A percentile compares a stretch with the other conserved stretches of the same genome.
Evolutionary conservation across 73 alveolate genomes (phyloP).

Genomic region (Blepharisma stoltei): DNA sequence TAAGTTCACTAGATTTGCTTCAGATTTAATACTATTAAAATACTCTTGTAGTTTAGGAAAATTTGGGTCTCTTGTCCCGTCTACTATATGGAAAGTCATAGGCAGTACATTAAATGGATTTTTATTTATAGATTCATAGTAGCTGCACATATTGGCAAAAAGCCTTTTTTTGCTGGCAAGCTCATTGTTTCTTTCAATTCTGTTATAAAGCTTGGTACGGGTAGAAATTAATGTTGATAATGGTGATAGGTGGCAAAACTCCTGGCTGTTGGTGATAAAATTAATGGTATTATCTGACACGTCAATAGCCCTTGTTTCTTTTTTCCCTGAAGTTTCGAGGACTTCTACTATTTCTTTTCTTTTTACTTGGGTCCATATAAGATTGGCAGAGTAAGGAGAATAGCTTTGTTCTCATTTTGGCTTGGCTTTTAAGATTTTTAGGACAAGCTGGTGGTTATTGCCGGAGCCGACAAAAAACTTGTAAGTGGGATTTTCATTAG

Average conservation of each 20-base stretch:
- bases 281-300: neutral
- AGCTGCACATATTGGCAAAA: conserved; percentile 63
- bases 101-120: conserved; percentile 66
- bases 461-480: conserved; percentile 25
- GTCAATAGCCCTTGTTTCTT: neutral
- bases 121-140: conserved; percentile 53
- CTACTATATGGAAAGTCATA: conserved; percentile 68
- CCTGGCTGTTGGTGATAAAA: neutral
- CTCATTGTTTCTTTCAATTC: conserved; percentile 65
- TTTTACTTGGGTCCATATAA: conserved; percentile 30
- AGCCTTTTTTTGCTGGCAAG: conserved; percentile 73
- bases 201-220: conserved; percentile 47
- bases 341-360: neutral
- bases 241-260: neutral
- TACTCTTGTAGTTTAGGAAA: conserved; percentile 45
- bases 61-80: conserved; percentile 59
- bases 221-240: neutral
- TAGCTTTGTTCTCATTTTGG: conserved; percentile 2
- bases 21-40: conserved; percentile 33
- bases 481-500: neutral
- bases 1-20: conserved; percentile 23
- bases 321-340: neutral
- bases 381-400: conserved; percentile 19
- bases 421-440: conserved; percentile 2
- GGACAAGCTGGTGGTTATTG: conserved; percentile 8